Base-by-base conservation (phyloP, 345 rosid genomes). In the Arabis alpina region DNA sequence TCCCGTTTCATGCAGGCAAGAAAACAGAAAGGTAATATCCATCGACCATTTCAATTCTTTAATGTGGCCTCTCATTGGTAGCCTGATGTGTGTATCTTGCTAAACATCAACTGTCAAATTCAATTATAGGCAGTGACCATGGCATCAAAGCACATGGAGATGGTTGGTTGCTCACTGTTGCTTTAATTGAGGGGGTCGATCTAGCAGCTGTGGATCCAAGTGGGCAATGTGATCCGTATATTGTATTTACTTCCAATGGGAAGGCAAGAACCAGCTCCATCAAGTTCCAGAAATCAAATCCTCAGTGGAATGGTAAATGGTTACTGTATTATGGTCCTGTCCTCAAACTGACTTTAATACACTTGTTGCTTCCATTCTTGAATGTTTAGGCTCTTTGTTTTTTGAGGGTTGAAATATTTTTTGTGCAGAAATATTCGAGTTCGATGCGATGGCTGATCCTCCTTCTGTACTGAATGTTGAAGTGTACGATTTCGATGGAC, bases 381-480 rank as follows among this genome's bases (percentile, higher is more conserved):
- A 54, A 54, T 39, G 30, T 15, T 51, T 42, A 6, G 10, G 30
- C 42, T 53, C 49, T 68, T 68, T 52, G 64, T 32, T 52, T 61
- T 75, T 63, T 59, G 55, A 39, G 14, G 74, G 75, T n/a, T 14
- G 55, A 45, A 74, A 48, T 42, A 43, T 78, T 72, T 25, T 71
- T 40, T 61, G 67, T 80, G 85, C 91, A 94, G 99, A 94, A 86
- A 94, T 94, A 75, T 91, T 91, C 79, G 97, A 94, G 76, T 94
- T 91, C 62, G 93, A 94, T 82, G 97, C 99, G 6, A 94, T 89
- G 97, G 88, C 87, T 14, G 99, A 91, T 48, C 99, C 97, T 75
- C 99, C 99, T 65, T 94, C 99, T 32, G 83, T 83, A 73, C 84
- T 94, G 69, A 96, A 86, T 61, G 81, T 94, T 71, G 97, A 94